Evolutionary conservation across 2,329 filamentous ascomycete genomes (phyloP).

Genomic region (Neonectria magnoliae): DNA sequence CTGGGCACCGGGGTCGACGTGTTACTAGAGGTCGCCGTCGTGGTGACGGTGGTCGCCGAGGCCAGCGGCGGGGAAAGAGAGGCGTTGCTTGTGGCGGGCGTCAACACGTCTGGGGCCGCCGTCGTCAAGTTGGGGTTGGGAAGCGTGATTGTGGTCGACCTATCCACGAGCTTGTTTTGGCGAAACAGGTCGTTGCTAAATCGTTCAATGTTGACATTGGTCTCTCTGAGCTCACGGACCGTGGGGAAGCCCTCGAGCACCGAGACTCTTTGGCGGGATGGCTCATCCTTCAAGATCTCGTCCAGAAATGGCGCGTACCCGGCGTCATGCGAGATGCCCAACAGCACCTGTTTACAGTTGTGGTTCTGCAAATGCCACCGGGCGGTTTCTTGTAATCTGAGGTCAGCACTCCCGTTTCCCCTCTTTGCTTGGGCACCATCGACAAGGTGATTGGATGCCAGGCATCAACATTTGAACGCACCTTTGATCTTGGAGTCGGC

Average conservation of each 20-base stretch:
- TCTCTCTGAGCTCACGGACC: conserved; percentile 59
- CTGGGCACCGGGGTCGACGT: neutral
- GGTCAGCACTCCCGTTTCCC: conserved; percentile 18
- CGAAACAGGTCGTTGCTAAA: conserved; percentile 63
- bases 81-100: conserved; percentile 40
- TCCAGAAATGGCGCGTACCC: conserved; percentile 69
- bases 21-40: neutral
- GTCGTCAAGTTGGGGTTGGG: conserved; percentile 19
- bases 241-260: conserved; percentile 65
- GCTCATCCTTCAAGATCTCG: conserved; percentile 60
- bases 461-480: conserved; percentile 40
- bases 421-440: neutral
- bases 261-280: conserved; percentile 56
- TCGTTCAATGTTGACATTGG: conserved; percentile 57
- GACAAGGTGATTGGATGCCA: neutral
- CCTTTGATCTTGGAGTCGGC: conserved; percentile 70
- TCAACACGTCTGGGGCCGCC: conserved; percentile 26
- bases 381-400: conserved; percentile 56
- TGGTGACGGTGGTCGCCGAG: conserved; percentile 7
- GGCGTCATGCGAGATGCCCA: conserved; percentile 71
- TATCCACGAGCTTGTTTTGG: conserved; percentile 60
- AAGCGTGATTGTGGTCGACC: conserved; percentile 26
- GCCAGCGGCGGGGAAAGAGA: conserved; percentile 34
- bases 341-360: conserved; percentile 69
- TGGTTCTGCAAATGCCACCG: conserved; percentile 68